Evolutionary conservation across 129 eudicot species (phyloP).

Genomic region (Lactuca sativa): DNA sequence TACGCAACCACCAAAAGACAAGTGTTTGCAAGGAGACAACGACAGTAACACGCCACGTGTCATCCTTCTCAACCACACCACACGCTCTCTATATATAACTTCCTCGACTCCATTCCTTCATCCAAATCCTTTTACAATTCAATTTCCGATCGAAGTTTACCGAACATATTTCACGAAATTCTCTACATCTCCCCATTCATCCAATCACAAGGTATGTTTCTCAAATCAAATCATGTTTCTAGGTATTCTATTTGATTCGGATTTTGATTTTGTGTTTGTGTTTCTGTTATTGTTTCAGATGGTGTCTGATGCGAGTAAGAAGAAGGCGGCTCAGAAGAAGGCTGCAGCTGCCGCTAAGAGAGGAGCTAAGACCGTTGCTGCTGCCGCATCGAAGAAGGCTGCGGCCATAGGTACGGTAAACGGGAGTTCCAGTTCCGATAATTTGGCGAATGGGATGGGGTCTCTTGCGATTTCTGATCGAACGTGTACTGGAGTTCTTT

Average conservation of each 20-base stretch:
- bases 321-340: conserved; percentile 97
- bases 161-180: background rate
- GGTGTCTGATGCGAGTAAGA: conserved; percentile 97
- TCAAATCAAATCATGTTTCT: background rate
- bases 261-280: background rate
- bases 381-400: conserved; percentile 33
- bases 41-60: background rate
- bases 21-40: background rate
- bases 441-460: conserved; percentile 57
- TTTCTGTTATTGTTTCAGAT: conserved; percentile 32
- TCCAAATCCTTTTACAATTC: background rate
- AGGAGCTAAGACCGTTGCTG: conserved; percentile 69
- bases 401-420: conserved; percentile 45
- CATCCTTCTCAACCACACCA: conserved; percentile 1
- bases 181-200: background rate
- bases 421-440: conserved; percentile 52
- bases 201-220: conserved; percentile 2
- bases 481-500: conserved; percentile 88
- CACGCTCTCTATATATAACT: background rate
- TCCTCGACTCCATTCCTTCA: background rate
- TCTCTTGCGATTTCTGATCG: conserved; percentile 78
- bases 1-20: background rate
- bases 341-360: conserved; percentile 95
- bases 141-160: conserved; percentile 1
- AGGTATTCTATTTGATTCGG: background rate